Percentiles rank a stretch among this genome's conserved stretches.
These are phyloP conservation scores for Populus davidiana DNA, from an alignment of 345 rosid species.

Conservation along the genomic window DNA sequence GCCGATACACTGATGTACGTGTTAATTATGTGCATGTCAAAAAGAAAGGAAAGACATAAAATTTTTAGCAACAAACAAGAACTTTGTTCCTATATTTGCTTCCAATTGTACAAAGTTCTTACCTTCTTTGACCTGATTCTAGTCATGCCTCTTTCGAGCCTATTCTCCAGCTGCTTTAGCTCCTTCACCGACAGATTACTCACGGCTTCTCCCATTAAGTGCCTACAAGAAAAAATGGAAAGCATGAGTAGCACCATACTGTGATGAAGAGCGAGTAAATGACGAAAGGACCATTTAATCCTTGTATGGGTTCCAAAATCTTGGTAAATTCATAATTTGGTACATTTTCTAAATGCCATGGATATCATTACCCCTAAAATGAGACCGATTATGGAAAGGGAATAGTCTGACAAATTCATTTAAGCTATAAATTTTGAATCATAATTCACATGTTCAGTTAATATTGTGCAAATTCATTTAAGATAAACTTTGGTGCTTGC, in stretches of 20 bases:
- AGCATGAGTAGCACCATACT: neutral
- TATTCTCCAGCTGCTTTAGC: conserved; percentile 89
- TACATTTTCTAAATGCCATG: neutral
- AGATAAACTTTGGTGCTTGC: no score
- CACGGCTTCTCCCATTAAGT: conserved; percentile 87
- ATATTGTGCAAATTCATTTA: neutral
- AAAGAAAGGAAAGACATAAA: neutral
- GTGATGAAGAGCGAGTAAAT: neutral
- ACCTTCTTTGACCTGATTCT: conserved; percentile 98
- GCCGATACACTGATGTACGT: neutral
- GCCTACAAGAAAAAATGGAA: conserved; percentile 41
- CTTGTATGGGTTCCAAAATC: neutral
- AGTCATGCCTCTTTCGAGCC: conserved; percentile 90
- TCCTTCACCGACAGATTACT: conserved; percentile 79
- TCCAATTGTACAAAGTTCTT: neutral
- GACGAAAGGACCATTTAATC: neutral
- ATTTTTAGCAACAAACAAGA: neutral
- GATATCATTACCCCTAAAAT: neutral
- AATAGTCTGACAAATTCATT: neutral
- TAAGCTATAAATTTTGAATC: neutral
- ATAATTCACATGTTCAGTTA: neutral
- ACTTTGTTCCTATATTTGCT: neutral
- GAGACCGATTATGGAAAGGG: neutral
- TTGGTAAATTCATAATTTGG: neutral
- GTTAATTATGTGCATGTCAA: neutral